Percentiles rank a stretch among this genome's conserved stretches.
Conservation (phyloP, 1,284 basidiomycete genomes). For the Apiotrichum siamense region DNA sequence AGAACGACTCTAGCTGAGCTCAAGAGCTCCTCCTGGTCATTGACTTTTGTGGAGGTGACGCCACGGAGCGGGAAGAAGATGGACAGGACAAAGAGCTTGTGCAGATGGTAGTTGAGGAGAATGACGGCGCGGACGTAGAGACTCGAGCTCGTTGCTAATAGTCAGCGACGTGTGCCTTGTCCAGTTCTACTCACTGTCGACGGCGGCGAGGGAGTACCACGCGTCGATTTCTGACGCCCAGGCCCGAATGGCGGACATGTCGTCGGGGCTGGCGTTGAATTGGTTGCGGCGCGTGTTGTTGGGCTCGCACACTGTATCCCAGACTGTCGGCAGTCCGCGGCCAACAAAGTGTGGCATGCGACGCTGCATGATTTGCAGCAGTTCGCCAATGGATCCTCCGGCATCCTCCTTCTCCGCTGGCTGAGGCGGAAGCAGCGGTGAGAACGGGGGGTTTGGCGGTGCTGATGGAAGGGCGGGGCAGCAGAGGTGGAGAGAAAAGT, state of each 20-base stretch:
- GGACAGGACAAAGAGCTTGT: constrained; percentile 22
- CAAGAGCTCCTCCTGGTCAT: constrained; percentile 15
- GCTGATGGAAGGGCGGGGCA: constrained; percentile 15
- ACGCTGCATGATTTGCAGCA: constrained; percentile 22
- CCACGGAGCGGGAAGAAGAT: constrained; percentile 19
- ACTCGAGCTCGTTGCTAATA: constrained; percentile 4
- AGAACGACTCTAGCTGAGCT: constrained; percentile 18
- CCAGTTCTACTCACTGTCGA: constrained; percentile 7
- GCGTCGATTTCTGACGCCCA: constrained; percentile 21
- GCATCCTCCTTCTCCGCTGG: constrained; percentile 3
- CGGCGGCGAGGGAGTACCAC: constrained; percentile 13
- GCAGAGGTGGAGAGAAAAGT: constrained; percentile 20
- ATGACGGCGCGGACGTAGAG: constrained; percentile 16
- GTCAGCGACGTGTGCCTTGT: not conserved
- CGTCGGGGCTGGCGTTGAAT: constrained; percentile 9
- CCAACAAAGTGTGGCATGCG: constrained; percentile 21
- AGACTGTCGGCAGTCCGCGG: constrained; percentile 19
- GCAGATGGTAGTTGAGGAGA: constrained; percentile 23
- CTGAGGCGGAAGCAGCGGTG: not conserved
- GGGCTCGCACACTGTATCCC: constrained; percentile 17
- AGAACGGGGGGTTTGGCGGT: constrained; percentile 17
- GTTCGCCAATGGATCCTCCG: constrained; percentile 17
- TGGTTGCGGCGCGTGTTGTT: not conserved
- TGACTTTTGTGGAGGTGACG: constrained; percentile 5
- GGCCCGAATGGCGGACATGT: constrained; percentile 13